phyloP scores from a whole-genome alignment of 768 basidiomycete genomes.

The Mycena rosella region DNA sequence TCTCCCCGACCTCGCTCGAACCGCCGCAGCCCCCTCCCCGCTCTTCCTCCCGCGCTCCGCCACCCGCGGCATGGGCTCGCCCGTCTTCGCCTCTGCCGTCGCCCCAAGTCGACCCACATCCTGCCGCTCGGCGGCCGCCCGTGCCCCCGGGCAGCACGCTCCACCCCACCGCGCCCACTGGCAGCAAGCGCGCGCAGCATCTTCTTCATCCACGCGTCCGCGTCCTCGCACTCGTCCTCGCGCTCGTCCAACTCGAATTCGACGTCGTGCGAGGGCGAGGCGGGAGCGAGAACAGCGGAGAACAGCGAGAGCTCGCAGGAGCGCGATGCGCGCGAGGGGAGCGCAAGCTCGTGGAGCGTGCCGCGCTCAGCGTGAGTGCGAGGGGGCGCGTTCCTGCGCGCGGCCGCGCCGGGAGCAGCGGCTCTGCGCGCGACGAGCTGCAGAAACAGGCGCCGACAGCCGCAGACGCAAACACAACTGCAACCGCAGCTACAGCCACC shows the following conservation, averaged over 20 bases:
- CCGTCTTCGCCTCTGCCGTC: slow-evolving; percentile 5
- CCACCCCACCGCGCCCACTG: background rate
- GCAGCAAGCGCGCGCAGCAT: background rate
- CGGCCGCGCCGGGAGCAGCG: background rate
- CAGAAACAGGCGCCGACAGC: too few relatives aligned
- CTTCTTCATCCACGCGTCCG: slow-evolving; percentile 20
- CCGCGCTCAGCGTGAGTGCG: too few relatives aligned
- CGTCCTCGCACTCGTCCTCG: slow-evolving; percentile 9
- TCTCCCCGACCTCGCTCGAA: background rate
- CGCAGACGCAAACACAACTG: too few relatives aligned
- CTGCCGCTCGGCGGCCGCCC: slow-evolving; percentile 32
- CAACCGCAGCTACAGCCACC: too few relatives aligned
- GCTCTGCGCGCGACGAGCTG: too few relatives aligned
- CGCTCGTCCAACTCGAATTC: slow-evolving; percentile 18
- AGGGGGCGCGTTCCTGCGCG: background rate
- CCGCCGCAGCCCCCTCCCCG: too few relatives aligned
- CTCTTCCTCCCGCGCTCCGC: slow-evolving; percentile 27
- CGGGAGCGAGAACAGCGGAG: background rate
- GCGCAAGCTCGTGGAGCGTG: too few relatives aligned
- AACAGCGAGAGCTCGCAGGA: slow-evolving; percentile 27
- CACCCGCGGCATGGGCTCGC: slow-evolving; percentile 37
- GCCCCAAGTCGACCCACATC: slow-evolving; percentile 34
- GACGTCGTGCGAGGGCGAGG: slow-evolving; percentile 11
- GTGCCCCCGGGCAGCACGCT: background rate
- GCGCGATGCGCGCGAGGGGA: too few relatives aligned